phyloP scores from a whole-genome alignment of 1,284 basidiomycete genomes.

The Fomitopsis betulina region DNA sequence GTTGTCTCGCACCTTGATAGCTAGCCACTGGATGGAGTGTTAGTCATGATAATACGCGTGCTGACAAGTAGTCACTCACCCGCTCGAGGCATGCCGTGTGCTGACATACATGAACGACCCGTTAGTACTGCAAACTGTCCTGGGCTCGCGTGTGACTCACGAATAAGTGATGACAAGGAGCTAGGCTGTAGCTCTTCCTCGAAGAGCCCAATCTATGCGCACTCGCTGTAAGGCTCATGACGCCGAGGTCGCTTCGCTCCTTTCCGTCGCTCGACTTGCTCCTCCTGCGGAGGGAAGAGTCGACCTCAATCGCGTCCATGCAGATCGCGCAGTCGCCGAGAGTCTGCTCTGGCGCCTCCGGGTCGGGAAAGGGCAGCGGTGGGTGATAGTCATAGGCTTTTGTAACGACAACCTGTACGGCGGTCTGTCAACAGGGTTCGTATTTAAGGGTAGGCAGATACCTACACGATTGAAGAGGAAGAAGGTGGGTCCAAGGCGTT shows the following conservation, averaged over 20 bases:
- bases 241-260: slow-evolving; percentile 22
- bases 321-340: slow-evolving; percentile 87
- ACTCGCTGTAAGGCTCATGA: slow-evolving; percentile 9
- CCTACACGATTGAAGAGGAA: slow-evolving; percentile 68
- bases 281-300: slow-evolving; percentile 31
- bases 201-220: slow-evolving; percentile 24
- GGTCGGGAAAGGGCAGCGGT: slow-evolving; percentile 61
- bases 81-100: slow-evolving; percentile 83
- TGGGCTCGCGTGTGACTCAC: slow-evolving; percentile 39
- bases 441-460: slow-evolving; percentile 10
- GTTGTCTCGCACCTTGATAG: slow-evolving; percentile 65
- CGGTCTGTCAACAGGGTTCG: neutral
- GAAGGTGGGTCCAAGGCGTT: slow-evolving; percentile 75
- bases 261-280: slow-evolving; percentile 21
- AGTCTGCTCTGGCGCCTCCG: slow-evolving; percentile 67
- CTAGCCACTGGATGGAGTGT: slow-evolving; percentile 62
- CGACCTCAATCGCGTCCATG: slow-evolving; percentile 80
- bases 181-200: slow-evolving; percentile 70
- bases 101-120: slow-evolving; percentile 19
- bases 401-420: slow-evolving; percentile 50
- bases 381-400: slow-evolving; percentile 85
- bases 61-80: slow-evolving; percentile 32
- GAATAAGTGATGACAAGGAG: slow-evolving; percentile 88
- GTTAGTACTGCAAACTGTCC: neutral
- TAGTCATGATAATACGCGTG: slow-evolving; percentile 6